A percentile compares a stretch with the other conserved stretches of the same genome.
Evolutionary conservation across 2,329 filamentous ascomycete species (phyloP).

Genomic region (Penicillium sclerotigenum): DNA sequence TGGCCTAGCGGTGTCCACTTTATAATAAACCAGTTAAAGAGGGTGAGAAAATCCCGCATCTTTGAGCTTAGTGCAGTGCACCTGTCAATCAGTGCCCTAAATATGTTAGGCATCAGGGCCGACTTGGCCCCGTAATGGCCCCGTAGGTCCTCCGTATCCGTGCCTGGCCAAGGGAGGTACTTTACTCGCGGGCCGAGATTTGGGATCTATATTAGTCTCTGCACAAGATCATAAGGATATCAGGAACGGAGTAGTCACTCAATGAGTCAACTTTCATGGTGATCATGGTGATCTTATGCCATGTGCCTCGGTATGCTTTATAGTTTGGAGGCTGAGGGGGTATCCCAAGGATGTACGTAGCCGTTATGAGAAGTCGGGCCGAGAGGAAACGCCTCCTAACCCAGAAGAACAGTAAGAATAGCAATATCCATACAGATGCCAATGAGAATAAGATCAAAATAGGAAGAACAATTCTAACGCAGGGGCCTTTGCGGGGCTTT

Average conservation of each 20-base stretch:
- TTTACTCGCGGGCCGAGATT: background rate
- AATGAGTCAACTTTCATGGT: background rate
- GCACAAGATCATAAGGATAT: background rate
- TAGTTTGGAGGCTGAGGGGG: background rate
- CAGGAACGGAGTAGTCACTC: background rate
- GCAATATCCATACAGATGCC: background rate
- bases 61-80: background rate
- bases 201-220: background rate
- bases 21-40: background rate
- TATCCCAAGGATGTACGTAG: background rate
- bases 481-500: conserved; percentile 17
- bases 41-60: conserved; percentile 1
- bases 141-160: background rate
- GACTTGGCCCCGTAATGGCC: background rate
- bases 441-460: background rate
- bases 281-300: background rate
- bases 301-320: background rate
- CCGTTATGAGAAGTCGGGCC: background rate
- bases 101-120: background rate
- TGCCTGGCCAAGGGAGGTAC: background rate
- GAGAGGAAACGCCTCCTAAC: background rate
- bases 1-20: background rate
- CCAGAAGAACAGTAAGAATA: background rate
- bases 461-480: background rate
- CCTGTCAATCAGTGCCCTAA: background rate